Base-by-base conservation (phyloP, 106 monocot genomes). In the Narthecium ossifragum region DNA sequence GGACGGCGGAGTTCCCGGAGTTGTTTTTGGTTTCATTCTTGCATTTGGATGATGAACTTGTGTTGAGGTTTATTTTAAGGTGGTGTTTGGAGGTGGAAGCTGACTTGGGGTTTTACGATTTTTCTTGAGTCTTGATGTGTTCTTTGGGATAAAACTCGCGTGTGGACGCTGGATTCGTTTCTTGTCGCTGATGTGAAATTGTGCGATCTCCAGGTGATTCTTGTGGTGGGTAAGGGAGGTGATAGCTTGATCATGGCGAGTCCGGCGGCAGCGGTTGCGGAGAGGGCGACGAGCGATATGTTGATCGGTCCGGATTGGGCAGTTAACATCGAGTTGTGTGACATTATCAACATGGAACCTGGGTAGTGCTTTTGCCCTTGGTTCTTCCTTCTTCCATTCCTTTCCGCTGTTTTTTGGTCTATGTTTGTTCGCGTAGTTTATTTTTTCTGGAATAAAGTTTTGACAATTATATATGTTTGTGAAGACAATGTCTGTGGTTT, bases 281-380 rank as follows among this genome's bases (percentile, higher is more conserved):
- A 89, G 60, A 78, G 93, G 73, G 93, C 93, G 60, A 94, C 93
- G 34, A 89, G 69, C 53, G 93, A 89, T 48, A 69, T 85, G 85
- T 46, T 94, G 52, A 89, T 94, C 59, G 93, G 85, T 15, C 93
- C 93, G 3, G 93, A 94, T 62, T 94, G 93, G 93, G 88, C 89
- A 11, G 28, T 85, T 53, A 94, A 94, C 49, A 77, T 94, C 51
- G 93, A 94, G 72, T 65, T 94, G 10, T 94, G 93, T 53, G 93
- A 94, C 69, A 67, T 94, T 52, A 70, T 94, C 57, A 94, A 89
- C 58, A 72, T 71, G 60, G 88, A 94, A 45, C 93, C 93, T 45
- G 77, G 80, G 93, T 94, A 80, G 64, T 61, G 3, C 45, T 57
- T 43, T 37, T 6, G 36, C 7, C 36, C 36, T 37, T 11, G 1